phyloP scores from a whole-genome alignment of 352 stramenopile genomes.

The Phytopythium chamaehyphon region DNA sequence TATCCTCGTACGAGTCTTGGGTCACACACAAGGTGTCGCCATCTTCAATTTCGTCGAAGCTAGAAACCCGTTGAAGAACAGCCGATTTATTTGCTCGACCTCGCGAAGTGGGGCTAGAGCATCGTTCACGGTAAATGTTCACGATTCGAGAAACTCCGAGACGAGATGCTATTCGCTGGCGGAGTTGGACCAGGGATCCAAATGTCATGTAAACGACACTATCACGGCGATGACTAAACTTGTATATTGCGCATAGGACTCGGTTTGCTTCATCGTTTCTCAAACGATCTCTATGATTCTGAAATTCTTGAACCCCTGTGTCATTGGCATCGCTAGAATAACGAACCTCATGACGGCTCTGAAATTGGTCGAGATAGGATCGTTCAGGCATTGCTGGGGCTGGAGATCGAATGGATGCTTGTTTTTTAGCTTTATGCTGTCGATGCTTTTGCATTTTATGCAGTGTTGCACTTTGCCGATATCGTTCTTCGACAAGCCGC shows the following conservation, averaged over 20 bases:
- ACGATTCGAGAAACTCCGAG: constrained; percentile 23
- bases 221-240: constrained; percentile 31
- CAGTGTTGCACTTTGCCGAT: constrained; percentile 9
- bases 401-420: neutral
- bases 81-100: constrained; percentile 6
- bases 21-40: constrained; percentile 61
- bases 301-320: too few species aligned
- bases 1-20: constrained; percentile 59
- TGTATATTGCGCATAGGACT: constrained; percentile 50
- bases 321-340: too few species aligned
- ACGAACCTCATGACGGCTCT: neutral
- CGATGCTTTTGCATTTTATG: neutral
- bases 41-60: constrained; percentile 37
- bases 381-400: neutral
- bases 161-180: constrained; percentile 19
- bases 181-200: constrained; percentile 35
- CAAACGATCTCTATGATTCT: too few species aligned
- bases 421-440: neutral
- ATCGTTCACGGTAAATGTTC: constrained; percentile 51
- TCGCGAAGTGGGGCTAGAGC: neutral
- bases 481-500: constrained; percentile 21
- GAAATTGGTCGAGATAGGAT: constrained; percentile 31
- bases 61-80: constrained; percentile 29
- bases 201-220: constrained; percentile 52
- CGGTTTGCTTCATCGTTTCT: constrained; percentile 2